Base-by-base conservation (phyloP, 1,284 basidiomycete genomes). In the Laetiporus sulphureus region DNA sequence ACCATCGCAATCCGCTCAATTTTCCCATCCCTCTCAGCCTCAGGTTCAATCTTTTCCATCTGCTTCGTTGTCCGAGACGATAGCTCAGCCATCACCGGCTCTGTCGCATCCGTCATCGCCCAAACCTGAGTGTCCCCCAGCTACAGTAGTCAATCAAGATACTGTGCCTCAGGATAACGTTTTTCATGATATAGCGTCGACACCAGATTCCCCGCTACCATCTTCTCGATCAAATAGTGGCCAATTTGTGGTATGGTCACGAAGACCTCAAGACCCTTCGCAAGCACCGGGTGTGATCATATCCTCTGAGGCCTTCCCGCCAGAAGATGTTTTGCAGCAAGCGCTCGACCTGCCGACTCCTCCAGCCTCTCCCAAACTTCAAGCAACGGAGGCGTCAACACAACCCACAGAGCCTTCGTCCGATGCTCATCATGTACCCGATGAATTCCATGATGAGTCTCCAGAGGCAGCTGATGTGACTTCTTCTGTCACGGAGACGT, bases 221-320 rank as follows among this genome's bases (percentile, higher is more conserved):
- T 40, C 25, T 24, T 6, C 24, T 11, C n/a, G 4, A n/a, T n/a
- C n/a, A n/a, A n/a, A n/a, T n/a, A n/a, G n/a, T n/a, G n/a, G n/a
- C 36, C 15, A 10, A 10, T 24, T 70, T 66, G 79, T 74, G 7
- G 71, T 85, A 24, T 85, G 81, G 81, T 82, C 83, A 0, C 70
- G 73, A 20, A 71, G 79, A 22, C 83, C 83, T 0, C 62, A 66
- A 10, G 63, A 83, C 54, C 83, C 83, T 1, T 61, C 69, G 2
- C 57, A 61, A 40, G 82, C 82, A 0, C 80, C 79, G 3, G 73
- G 75, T 6, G 71, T 86, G 42, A 83, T 85, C 47, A 77, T 85
- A 20, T 81, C 81, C 1, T 68, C 75, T 1, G 63, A 56, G 18
- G 77, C 81, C 2, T 66, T 68, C 31, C 83, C 83, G 3, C 80